phyloP scores from a whole-genome alignment of 1,139 yeast species.

The Yamadazyma friedrichii region DNA sequence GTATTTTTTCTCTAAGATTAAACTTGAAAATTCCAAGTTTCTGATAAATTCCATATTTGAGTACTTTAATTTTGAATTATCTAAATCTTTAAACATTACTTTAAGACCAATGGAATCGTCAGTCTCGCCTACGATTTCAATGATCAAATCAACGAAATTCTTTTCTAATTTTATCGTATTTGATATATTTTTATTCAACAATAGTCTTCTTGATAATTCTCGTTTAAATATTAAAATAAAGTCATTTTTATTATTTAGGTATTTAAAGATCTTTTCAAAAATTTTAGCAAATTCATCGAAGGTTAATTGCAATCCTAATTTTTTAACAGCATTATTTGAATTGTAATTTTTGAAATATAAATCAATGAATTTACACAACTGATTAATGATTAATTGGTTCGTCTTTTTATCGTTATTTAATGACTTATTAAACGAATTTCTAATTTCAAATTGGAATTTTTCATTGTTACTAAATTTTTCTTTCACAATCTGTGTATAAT shows the following conservation, averaged over 20 bases:
- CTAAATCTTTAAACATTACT: conserved; percentile 36
- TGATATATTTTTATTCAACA: conserved; percentile 23
- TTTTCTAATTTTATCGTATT: conserved; percentile 23
- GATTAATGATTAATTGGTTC: conserved; percentile 22
- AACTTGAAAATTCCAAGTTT: conserved; percentile 29
- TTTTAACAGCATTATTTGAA: background rate
- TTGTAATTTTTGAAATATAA: conserved; percentile 20
- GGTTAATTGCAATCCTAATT: conserved; percentile 4
- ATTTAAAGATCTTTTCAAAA: conserved; percentile 30
- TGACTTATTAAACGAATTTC: conserved; percentile 26
- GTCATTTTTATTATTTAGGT: conserved; percentile 34
- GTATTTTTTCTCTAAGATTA: conserved; percentile 32
- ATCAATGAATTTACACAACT: conserved; percentile 38
- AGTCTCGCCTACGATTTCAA: conserved; percentile 31
- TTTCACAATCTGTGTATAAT: conserved; percentile 13
- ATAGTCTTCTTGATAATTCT: conserved; percentile 38
- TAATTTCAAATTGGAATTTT: conserved; percentile 28
- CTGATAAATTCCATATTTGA: conserved; percentile 12
- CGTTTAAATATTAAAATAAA: conserved; percentile 32
- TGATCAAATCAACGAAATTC: conserved; percentile 24
- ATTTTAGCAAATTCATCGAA: conserved; percentile 21
- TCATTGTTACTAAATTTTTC: conserved; percentile 15
- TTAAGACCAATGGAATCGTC: conserved; percentile 31
- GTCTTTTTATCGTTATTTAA: conserved; percentile 20
- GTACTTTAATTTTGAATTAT: conserved; percentile 19